These are phyloP conservation scores for Saturnispora serradocipensis DNA, from an alignment of 805 yeast genomes.

Conservation along the genomic window DNA sequence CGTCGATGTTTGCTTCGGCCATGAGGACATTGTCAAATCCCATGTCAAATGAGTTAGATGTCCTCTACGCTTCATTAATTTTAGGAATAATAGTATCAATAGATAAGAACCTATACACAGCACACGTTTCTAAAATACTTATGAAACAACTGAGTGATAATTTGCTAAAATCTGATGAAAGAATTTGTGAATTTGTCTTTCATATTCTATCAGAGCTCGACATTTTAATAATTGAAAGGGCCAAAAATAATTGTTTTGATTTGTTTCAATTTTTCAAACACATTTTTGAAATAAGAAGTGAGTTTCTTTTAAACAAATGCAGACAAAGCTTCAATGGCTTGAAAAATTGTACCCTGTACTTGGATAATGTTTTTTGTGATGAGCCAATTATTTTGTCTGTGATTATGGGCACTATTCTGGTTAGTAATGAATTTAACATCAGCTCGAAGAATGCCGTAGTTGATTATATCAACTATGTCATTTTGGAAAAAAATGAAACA, in stretches of 20 bases:
- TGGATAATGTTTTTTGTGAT: conserved; percentile 10
- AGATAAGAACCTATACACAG: conserved; percentile 2
- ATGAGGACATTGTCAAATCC: background rate
- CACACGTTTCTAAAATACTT: background rate
- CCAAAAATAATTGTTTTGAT: conserved; percentile 7
- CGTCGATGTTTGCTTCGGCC: background rate
- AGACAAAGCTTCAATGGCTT: conserved; percentile 8
- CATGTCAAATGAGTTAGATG: background rate
- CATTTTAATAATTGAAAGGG: conserved; percentile 1
- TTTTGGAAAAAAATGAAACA: conserved; percentile 14
- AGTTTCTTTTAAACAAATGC: conserved; percentile 3
- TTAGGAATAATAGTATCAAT: conserved; percentile 9
- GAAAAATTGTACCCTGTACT: conserved; percentile 11
- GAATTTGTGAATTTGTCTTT: conserved; percentile 7
- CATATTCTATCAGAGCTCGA: conserved; percentile 6
- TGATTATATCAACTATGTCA: conserved; percentile 18
- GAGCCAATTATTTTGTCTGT: conserved; percentile 11
- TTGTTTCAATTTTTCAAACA: conserved; percentile 5
- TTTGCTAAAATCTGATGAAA: conserved; percentile 4
- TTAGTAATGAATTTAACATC: background rate
- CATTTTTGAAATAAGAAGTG: conserved; percentile 9
- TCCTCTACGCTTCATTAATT: conserved; percentile 6
- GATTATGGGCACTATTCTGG: conserved; percentile 13
- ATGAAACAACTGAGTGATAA: conserved; percentile 2
- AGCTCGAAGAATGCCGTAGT: conserved; percentile 10